phyloP scores from a whole-genome alignment of 768 basidiomycete species.

The Ramaria sp. region DNA sequence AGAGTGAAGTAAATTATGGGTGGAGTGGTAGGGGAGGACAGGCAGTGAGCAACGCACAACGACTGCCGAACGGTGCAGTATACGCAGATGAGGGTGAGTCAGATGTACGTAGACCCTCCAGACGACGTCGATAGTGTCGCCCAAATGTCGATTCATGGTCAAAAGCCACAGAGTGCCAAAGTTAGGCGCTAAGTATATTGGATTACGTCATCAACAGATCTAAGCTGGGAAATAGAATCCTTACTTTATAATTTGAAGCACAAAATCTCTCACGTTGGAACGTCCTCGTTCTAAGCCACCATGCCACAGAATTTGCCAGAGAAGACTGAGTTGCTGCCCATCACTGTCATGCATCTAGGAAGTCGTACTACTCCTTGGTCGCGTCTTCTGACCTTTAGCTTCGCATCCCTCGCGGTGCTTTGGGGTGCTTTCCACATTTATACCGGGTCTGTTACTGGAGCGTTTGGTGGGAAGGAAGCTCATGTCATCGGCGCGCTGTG shows the following conservation, averaged over 20 bases:
- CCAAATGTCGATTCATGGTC: too few relatives aligned
- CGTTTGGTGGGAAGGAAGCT: background rate
- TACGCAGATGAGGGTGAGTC: background rate
- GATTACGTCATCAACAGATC: too few relatives aligned
- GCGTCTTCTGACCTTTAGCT: background rate
- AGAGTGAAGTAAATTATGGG: slow-evolving; percentile 55
- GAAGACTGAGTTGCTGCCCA: background rate
- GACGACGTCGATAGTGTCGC: too few relatives aligned
- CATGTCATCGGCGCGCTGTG: slow-evolving; percentile 17
- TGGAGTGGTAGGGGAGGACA: slow-evolving; percentile 1
- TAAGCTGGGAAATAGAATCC: too few relatives aligned
- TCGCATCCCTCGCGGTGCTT: background rate
- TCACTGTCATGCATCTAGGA: background rate
- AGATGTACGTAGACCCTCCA: background rate
- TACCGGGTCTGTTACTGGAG: background rate
- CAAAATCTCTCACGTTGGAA: too few relatives aligned
- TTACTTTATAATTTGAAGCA: too few relatives aligned
- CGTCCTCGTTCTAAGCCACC: background rate
- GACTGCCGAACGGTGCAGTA: background rate
- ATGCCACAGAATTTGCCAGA: background rate
- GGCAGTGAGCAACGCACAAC: background rate
- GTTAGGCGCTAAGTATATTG: too few relatives aligned
- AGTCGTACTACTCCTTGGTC: background rate
- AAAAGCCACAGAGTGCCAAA: too few relatives aligned
- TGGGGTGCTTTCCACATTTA: background rate